Evolutionary conservation across 1,284 basidiomycete genomes (phyloP).

Genomic region (Apiotrichum montevideense): DNA sequence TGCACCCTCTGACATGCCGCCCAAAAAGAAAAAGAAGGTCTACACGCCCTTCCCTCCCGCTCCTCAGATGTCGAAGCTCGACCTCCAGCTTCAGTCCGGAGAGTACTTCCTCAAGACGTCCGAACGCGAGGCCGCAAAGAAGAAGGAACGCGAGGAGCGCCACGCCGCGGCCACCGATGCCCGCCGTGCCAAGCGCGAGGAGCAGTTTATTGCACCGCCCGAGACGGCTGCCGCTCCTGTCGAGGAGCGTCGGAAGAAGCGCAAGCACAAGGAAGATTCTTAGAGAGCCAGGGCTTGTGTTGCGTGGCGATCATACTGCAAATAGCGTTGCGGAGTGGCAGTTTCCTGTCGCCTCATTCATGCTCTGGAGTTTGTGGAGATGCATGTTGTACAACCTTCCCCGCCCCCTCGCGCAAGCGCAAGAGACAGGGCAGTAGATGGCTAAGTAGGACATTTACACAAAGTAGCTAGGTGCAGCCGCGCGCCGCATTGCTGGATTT

Average conservation of each 20-base stretch:
- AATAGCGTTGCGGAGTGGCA: neutral
- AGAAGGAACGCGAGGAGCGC: constrained; percentile 49
- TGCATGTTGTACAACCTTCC: constrained; percentile 22
- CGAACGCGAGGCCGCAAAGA: constrained; percentile 43
- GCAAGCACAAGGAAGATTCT: constrained; percentile 42
- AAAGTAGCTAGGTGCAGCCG: constrained; percentile 22
- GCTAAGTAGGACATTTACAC: constrained; percentile 8
- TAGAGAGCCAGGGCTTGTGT: neutral
- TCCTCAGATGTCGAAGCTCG: constrained; percentile 89
- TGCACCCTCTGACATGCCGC: constrained; percentile 13
- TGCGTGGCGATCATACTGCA: too few relatives aligned
- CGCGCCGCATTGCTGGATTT: constrained; percentile 43
- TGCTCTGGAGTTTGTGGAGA: constrained; percentile 5
- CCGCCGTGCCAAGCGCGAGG: constrained; percentile 67
- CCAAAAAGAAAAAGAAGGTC: constrained; percentile 69
- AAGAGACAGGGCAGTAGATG: neutral
- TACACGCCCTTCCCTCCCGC: constrained; percentile 99
- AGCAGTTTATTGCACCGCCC: constrained; percentile 72
- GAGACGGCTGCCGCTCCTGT: constrained; percentile 66
- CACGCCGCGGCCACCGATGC: constrained; percentile 67
- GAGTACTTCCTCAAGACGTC: constrained; percentile 94
- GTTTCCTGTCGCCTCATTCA: neutral
- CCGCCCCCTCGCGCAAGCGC: neutral
- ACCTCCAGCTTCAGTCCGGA: constrained; percentile 89
- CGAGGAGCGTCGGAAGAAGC: constrained; percentile 64